Base-by-base conservation (phyloP, 2,329 filamentous ascomycete species). In the Colletotrichum kahawae region DNA sequence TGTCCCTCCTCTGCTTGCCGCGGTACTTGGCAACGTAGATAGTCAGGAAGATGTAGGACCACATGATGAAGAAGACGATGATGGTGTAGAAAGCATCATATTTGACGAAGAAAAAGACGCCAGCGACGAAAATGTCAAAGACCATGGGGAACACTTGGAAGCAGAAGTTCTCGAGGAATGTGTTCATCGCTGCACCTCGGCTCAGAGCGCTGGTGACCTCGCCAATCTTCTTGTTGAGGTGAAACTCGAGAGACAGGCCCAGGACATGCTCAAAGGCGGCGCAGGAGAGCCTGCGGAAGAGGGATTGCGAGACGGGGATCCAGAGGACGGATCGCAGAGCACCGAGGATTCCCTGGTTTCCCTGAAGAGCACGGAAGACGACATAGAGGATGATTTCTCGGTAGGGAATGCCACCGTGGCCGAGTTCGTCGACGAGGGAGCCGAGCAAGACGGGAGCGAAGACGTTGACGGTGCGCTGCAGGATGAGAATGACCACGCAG, bases 141-240 rank as follows among this genome's bases (percentile, higher is more conserved):
- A 90, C 81, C 86, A 88, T 89, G 2, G 88, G 88, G 74, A 89
- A 85, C 0, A 89, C 84, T 71, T 88, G 84, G 76, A 90, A 89
- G 5, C 85, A 82, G 64, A 89, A 85, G 48, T 83, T 83, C 77
- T 89, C 88, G 4, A 89, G 79, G 51, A 90, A 89, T 0, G 84
- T 88, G 77, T 88, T 89, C 36, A 89, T 83, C 2, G 87, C 84
- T 7, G 83, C 84, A 5, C 88, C 88, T 64, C 87, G 86, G 70
- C 82, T 87, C 0, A 90, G 80, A 1, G 88, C 88, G 62, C 85
- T 89, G 5, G 87, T 86, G 10, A 90, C 87, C 78, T 89, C 88
- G 4, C 87, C 88, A n/a, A 87, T 85, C 56, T 86, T 84, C 76
- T 89, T 89, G 78, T 85, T 87, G 2, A 89, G 80, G 69, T 90